Evolutionary conservation across 495 filamentous ascomycete species (phyloP), one percentile per base, ranked within the genome.

Genomic region (Xylaria palmicola): DNA sequence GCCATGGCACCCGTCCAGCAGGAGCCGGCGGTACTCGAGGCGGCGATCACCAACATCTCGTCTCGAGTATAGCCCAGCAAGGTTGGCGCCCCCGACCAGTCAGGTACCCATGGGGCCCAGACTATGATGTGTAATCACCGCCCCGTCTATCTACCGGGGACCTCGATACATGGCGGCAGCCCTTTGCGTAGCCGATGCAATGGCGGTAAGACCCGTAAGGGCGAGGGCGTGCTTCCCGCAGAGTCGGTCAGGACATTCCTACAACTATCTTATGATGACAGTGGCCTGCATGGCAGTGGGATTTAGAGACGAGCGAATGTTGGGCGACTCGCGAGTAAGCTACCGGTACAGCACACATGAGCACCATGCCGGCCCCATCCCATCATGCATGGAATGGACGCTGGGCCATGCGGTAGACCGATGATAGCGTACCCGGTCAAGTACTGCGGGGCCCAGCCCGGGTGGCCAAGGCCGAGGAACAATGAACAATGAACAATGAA

Each of bases 141-240:
- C 22, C 50, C 50, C 22, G 17, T 34, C 32, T 41, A 41, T n/a
- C 48, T 34, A 22, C 30, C 24, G 10, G 6, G 6, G 32, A 34
- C 32, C 5, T 34, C 5, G 6, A 5, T 5, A 10, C 32, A 34
- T 34, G 10, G 6, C 32, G 10, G 32, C 32, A 34, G 5, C 5
- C 32, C 32, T 6, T 6, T 10, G 10, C 32, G 29, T 34, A 26
- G 29, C 27, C 36, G 19, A 39, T 51, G 56, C 19, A 51, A 27
- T 50, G 48, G 68, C 68, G 68, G 68, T 71, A 67, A 68, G 60
- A 58, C 43, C 55, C 34, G 41, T 20, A 51, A 13, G 17, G 37
- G n/a, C n/a, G 44, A 15, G 43, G 20, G 32, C 40, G 60, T 48
- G 13, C 19, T 39, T n/a, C 20, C 59, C 52, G 47, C 40, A 48